Evolutionary conservation across 2,329 filamentous ascomycete species (phyloP).

Genomic region (Pestalotiopsis sp.): DNA sequence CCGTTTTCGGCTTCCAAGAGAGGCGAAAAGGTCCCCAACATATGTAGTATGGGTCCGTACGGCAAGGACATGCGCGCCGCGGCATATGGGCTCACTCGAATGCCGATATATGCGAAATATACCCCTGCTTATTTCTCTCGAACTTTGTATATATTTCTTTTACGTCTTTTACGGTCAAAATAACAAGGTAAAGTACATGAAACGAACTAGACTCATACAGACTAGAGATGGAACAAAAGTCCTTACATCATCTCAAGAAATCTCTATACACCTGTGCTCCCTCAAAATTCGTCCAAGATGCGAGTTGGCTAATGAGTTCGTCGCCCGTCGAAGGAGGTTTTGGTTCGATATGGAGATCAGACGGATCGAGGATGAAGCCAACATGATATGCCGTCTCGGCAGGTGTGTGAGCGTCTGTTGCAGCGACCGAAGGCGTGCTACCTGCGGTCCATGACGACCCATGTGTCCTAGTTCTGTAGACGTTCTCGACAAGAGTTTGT

Average conservation of each 20-base stretch:
- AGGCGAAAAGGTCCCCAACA: too few relatives aligned
- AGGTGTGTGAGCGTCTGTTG: not conserved
- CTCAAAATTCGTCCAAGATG: slow-evolving; percentile 13
- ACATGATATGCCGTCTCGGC: slow-evolving; percentile 14
- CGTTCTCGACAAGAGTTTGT: slow-evolving; percentile 33
- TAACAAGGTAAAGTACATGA: too few relatives aligned
- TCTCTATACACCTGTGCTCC: slow-evolving; percentile 10
- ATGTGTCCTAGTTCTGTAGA: slow-evolving; percentile 19
- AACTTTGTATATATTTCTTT: too few relatives aligned
- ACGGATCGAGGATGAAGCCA: slow-evolving; percentile 16
- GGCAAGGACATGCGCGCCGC: too few relatives aligned
- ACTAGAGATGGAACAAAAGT: too few relatives aligned
- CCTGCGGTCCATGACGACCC: not conserved
- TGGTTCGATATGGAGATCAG: not conserved
- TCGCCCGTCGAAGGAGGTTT: not conserved
- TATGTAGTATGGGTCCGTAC: too few relatives aligned
- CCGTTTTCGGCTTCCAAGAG: too few relatives aligned
- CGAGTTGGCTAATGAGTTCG: slow-evolving; percentile 7
- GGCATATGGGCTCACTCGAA: too few relatives aligned
- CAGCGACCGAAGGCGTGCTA: not conserved
- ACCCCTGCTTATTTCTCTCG: too few relatives aligned
- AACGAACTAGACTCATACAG: too few relatives aligned
- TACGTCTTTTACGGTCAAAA: too few relatives aligned
- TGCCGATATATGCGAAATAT: too few relatives aligned
- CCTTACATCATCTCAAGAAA: not conserved